A percentile compares a stretch with the other conserved stretches of the same genome.
These are phyloP conservation scores for Chrysoporthe puriensis DNA, from an alignment of 2,329 filamentous ascomycete genomes.

Conservation along the genomic window DNA sequence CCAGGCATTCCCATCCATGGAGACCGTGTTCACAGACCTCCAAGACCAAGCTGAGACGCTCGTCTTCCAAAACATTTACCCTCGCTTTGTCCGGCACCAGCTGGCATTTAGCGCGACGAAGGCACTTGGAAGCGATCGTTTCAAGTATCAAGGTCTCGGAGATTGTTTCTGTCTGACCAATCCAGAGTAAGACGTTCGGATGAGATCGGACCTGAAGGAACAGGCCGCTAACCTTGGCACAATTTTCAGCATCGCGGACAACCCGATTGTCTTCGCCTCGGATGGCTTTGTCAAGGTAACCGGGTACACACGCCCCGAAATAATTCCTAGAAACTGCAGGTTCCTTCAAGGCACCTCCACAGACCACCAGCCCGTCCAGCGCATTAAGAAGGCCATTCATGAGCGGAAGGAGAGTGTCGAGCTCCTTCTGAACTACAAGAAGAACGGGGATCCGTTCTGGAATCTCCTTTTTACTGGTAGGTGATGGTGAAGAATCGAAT, in stretches of 20 bases:
- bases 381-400: constrained; percentile 17
- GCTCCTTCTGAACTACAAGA: constrained; percentile 46
- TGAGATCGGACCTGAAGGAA: constrained; percentile 8
- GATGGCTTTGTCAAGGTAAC: constrained; percentile 54
- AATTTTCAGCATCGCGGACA: constrained; percentile 41
- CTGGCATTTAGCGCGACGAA: constrained; percentile 46
- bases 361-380: constrained; percentile 40
- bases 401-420: constrained; percentile 23
- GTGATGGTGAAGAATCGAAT: constrained; percentile 34
- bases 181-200: constrained; percentile 37
- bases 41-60: constrained; percentile 46
- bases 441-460: constrained; percentile 56
- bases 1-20: constrained; percentile 41
- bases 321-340: constrained; percentile 52
- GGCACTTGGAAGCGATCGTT: constrained; percentile 35
- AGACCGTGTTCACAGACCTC: constrained; percentile 45
- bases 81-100: constrained; percentile 54
- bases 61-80: constrained; percentile 50
- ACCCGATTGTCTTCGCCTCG: constrained; percentile 54
- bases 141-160: constrained; percentile 57
- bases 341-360: constrained; percentile 51
- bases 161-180: constrained; percentile 63
- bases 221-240: background rate
- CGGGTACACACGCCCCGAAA: constrained; percentile 50
- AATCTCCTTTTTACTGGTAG: constrained; percentile 56